Percentiles rank a stretch among this genome's conserved stretches.
Conservation (phyloP, 1,139 yeast species). For the Petasospora rhodanensis region DNA sequence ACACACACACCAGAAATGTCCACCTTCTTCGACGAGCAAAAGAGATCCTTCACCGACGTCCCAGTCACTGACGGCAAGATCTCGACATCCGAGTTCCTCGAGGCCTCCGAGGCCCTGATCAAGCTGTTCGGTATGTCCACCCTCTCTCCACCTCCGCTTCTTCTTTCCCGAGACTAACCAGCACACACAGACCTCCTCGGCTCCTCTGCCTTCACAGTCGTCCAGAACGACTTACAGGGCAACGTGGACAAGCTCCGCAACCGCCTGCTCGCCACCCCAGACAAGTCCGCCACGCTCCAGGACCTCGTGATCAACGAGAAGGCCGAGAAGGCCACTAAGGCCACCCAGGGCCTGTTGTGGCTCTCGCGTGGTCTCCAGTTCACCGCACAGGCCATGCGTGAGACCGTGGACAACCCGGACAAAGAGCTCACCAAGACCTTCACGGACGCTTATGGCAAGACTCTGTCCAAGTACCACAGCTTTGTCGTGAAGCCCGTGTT, state of each 20-base stretch:
- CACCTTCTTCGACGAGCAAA: conserved; percentile 77
- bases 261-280: conserved; percentile 63
- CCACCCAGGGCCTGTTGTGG: conserved; percentile 92
- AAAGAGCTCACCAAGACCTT: conserved; percentile 71
- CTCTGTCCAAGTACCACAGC: conserved; percentile 77
- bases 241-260: conserved; percentile 73
- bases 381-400: conserved; percentile 84
- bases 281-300: conserved; percentile 62
- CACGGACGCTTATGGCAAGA: conserved; percentile 76
- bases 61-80: conserved; percentile 59
- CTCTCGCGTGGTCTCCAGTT: conserved; percentile 80
- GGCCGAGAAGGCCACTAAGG: conserved; percentile 63
- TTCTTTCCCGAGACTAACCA: conserved; percentile 5
- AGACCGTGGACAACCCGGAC: conserved; percentile 58
- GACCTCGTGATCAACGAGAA: conserved; percentile 67
- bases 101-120: conserved; percentile 81
- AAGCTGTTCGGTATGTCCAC: conserved; percentile 59
- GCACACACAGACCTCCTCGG: conserved; percentile 55
- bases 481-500: conserved; percentile 81
- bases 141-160: background rate
- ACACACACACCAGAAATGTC: too few relatives aligned
- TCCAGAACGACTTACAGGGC: conserved; percentile 86
- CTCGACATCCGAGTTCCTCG: conserved; percentile 70
- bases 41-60: conserved; percentile 72
- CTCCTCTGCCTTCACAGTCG: conserved; percentile 79